Percentiles rank a stretch among this genome's conserved stretches.
Conservation (phyloP, 805 yeast genomes). For the Priceomyces carsonii region DNA sequence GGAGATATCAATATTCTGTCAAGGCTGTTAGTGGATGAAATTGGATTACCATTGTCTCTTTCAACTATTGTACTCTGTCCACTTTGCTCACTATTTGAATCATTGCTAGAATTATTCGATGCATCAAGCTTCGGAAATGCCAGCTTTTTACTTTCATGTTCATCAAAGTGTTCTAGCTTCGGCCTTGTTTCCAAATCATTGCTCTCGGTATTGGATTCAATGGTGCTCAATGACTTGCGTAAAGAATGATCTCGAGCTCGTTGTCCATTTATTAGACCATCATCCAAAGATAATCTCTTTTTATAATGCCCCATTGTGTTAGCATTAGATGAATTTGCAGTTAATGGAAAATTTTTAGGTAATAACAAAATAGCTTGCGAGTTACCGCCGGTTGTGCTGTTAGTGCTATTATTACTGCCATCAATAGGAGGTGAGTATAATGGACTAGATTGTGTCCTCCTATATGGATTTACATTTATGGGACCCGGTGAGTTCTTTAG, state of each 20-base stretch:
- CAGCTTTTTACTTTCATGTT: too few species aligned
- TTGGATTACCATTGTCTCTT: not conserved
- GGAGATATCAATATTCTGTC: slow-evolving; percentile 11
- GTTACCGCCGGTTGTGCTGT: too few species aligned
- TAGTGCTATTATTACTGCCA: slow-evolving; percentile 7
- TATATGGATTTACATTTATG: slow-evolving; percentile 17
- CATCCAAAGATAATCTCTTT: slow-evolving; percentile 30
- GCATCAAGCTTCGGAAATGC: not conserved
- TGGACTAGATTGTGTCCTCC: slow-evolving; percentile 38
- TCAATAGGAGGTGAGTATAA: slow-evolving; percentile 18
- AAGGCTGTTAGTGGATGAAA: not conserved
- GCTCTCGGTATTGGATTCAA: too few species aligned
- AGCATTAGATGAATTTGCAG: slow-evolving; percentile 9
- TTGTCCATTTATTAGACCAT: slow-evolving; percentile 12
- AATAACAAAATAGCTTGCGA: slow-evolving; percentile 50
- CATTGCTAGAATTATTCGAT: not conserved
- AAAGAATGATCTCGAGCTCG: too few species aligned
- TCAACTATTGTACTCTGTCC: slow-evolving; percentile 5
- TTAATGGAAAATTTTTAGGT: slow-evolving; percentile 46
- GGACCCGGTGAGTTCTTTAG: slow-evolving; percentile 18
- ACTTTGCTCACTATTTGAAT: not conserved
- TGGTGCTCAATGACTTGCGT: too few species aligned
- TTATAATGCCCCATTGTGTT: slow-evolving; percentile 11
- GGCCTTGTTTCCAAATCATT: too few species aligned
- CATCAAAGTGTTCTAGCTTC: too few species aligned